These are phyloP conservation scores for Pythium insidiosum DNA, from an alignment of 352 stramenopile species.

Conservation along the genomic window DNA sequence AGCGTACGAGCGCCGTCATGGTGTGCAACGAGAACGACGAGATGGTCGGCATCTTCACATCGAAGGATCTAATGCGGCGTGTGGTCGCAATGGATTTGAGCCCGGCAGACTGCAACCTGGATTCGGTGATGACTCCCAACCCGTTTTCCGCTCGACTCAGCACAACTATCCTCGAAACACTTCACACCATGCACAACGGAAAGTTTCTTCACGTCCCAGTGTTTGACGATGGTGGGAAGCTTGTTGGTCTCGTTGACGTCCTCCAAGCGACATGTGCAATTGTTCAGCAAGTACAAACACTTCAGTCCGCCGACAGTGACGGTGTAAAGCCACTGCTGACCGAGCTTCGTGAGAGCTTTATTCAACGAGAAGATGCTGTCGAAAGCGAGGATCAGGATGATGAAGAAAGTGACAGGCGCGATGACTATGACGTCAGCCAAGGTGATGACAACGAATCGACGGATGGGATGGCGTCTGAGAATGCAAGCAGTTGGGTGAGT, in stretches of 20 bases:
- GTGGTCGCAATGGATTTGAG: constrained; percentile 88
- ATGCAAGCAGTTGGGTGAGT: constrained; percentile 6
- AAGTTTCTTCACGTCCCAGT: constrained; percentile 96
- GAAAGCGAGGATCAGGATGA: constrained; percentile 33
- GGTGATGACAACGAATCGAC: background rate
- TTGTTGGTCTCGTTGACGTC: constrained; percentile 95
- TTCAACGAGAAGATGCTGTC: constrained; percentile 19
- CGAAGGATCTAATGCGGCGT: constrained; percentile 96
- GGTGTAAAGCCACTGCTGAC: constrained; percentile 69
- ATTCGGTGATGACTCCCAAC: constrained; percentile 92
- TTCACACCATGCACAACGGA: constrained; percentile 97
- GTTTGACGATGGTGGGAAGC: constrained; percentile 79
- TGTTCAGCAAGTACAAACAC: constrained; percentile 77
- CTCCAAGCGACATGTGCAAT: constrained; percentile 90
- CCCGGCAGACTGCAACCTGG: constrained; percentile 75
- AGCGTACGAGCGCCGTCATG: constrained; percentile 83
- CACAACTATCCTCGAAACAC: constrained; percentile 93
- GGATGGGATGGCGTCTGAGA: constrained; percentile 4
- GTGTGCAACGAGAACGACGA: constrained; percentile 80
- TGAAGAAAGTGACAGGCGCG: constrained; percentile 16
- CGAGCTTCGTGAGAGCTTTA: constrained; percentile 58
- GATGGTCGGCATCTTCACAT: constrained; percentile 95
- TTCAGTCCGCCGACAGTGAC: constrained; percentile 62
- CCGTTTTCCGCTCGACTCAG: constrained; percentile 89
- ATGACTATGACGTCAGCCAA: constrained; percentile 8